Evolutionary conservation across 2,329 filamentous ascomycete genomes (phyloP), one percentile per base, ranked within the genome.

Genomic region (Alternaria dauci): DNA sequence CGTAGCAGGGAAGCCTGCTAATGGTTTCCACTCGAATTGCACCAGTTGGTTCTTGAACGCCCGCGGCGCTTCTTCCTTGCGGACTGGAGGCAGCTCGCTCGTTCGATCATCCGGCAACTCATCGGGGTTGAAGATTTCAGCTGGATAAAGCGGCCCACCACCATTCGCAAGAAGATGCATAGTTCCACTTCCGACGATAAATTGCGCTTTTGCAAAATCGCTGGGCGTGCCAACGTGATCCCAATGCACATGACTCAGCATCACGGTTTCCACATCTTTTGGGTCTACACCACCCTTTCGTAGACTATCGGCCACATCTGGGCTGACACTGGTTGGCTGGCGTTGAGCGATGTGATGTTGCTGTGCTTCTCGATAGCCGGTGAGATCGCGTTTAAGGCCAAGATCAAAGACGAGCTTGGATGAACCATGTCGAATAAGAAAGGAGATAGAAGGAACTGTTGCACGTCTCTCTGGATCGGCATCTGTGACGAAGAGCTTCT

Each of bases 151-250:
- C 1, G 66, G 60, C 0, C 70, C 69, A 18, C 66, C 69, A 34
- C 73, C 74, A 26, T 75, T 41, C 1, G 62, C 60, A n/a, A 76
- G 68, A 8, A 76, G 57, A 61, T 74, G 55, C 55, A 70, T 51
- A 2, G 74, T 73, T 3, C 74, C 74, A 39, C 68, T 71, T 30
- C 86, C 86, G 9, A 87, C 82, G 4, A 84, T 65, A 63, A 88
- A 86, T 3, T 77, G 76, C 0, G 84, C 78, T 12, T 76, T 71
- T 0, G 78, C 61, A 63, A 86, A 88, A 65, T 87, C 84, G 1
- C 77, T 73, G 0, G 85, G 83, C 5, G 84, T 85, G n/a, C 86
- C 86, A 38, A 84, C 79, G 62, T 88, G 86, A 65, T 88, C 86
- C 79, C 84, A 87, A 66, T 88, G 85, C 0, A 85, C 79, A 59